Evolutionary conservation across 2,329 filamentous ascomycete species (phyloP).

Genomic region (Diaporthe citriasiana): DNA sequence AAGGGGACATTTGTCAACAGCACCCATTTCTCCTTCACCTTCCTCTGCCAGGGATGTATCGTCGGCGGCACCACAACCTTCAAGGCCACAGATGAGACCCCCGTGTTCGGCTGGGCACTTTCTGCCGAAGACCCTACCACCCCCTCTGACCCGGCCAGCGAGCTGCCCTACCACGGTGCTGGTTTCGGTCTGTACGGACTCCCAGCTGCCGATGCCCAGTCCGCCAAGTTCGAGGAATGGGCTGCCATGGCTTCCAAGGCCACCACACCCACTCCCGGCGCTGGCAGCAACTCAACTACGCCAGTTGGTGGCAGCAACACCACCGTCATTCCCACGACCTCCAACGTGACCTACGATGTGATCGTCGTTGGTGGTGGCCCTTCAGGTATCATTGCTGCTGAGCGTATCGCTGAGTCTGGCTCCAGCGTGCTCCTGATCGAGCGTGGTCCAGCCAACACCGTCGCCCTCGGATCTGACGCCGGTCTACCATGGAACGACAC

Average conservation of each 20-base stretch:
- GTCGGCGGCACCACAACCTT: conserved; percentile 48
- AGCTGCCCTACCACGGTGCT: conserved; percentile 57
- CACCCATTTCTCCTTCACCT: conserved; percentile 63
- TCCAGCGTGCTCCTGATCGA: conserved; percentile 55
- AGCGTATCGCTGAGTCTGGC: conserved; percentile 54
- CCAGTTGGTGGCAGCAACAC: conserved; percentile 45
- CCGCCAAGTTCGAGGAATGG: conserved; percentile 49
- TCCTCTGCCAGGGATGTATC: conserved; percentile 60
- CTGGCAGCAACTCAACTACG: conserved; percentile 37
- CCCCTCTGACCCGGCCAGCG: conserved; percentile 50
- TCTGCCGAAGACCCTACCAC: conserved; percentile 51
- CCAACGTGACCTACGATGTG: conserved; percentile 56
- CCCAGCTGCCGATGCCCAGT: conserved; percentile 51
- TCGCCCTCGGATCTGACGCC: conserved; percentile 50
- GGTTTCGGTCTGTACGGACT: conserved; percentile 55
- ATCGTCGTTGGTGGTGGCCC: conserved; percentile 56
- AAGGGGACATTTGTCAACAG: conserved; percentile 62
- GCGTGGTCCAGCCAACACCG: conserved; percentile 53
- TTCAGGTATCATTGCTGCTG: conserved; percentile 53
- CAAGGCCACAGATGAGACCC: conserved; percentile 45
- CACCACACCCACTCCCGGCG: conserved; percentile 30
- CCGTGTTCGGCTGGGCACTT: conserved; percentile 57
- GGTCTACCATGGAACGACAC: conserved; percentile 52
- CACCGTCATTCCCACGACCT: conserved; percentile 42
- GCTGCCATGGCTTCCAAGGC: conserved; percentile 41